Base-by-base conservation (phyloP, 2,329 filamentous ascomycete species). In the Verticillium isaacii region DNA sequence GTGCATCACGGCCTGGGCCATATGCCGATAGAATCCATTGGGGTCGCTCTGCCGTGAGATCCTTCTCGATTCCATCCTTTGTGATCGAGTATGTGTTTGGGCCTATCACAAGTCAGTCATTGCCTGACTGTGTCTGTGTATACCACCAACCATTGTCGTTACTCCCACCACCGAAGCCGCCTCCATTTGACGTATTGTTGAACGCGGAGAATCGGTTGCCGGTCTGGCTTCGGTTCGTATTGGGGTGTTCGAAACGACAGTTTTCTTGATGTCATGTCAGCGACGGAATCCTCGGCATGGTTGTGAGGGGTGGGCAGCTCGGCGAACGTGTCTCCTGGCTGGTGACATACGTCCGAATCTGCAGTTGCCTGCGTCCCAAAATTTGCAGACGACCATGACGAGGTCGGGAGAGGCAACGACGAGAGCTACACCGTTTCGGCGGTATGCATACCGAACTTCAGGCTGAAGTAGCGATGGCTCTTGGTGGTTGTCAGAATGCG, bases 11-110 rank as follows among this genome's bases (percentile, higher is more conserved):
- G 4, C 89, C 90, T 0, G 93, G 93, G 0, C 88, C 91, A 74
- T 97, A 98, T 25, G 89, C 84, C 1, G 93, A 97, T 29, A 97
- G 83, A 5, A 95, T 89, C 90, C 93, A 98, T 80, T 85, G 78
- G 19, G 94, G 94, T 9, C 84, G 83, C 63, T 95, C 91, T 25
- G 82, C 80, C 0, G 82, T 85, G 56, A 96, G 80, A 70, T 96
- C 92, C 60, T 77, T 76, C 63, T 82, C 82, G 67, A 96, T 89
- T 2, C 76, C 77, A 0, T 85, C 84, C 52, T 77, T 75, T n/a
- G 77, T 84, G 50, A 93, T 74, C 55, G 75, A 80, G 71, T 86
- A 85, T 5, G 78, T 75, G 9, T 72, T 69, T 71, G 57, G 39
- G 19, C 54, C 59, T 61, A 39, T 54, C 3, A 15, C 52, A 15